Base-by-base conservation (phyloP, 2,329 filamentous ascomycete species). In the Chaetomium olivaceum region DNA sequence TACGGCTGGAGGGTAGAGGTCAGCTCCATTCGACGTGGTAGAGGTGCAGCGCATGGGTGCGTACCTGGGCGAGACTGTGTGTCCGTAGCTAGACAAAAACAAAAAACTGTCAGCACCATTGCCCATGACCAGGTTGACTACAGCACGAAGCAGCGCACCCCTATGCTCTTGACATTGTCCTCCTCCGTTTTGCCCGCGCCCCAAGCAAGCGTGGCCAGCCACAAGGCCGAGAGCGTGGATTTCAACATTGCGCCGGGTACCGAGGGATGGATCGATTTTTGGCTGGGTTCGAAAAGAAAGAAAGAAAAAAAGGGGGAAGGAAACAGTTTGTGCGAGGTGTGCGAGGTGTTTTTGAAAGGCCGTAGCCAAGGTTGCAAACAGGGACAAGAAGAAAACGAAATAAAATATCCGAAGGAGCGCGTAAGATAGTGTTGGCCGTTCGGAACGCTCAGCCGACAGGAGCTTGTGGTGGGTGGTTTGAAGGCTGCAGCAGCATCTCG, bases 21-120 rank as follows among this genome's bases (percentile, higher is more conserved):
- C 39, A 65, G 63, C 5, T 50, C 62, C 36, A 43, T 43, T 39
- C 48, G 67, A 69, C 57, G 72, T 70, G 63, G 21, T 52, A 46
- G 23, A 7, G 7, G 16, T 25, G 36, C 27, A 48, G 61, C 5
- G 23, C n/a, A 46, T 14, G 39, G 5, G 51, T 66, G 70, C 89
- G 78, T 81, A 93, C 91, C 84, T 90, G 86, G 77, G 85, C 82
- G 68, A 97, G 84, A 74, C 89, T 94, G 80, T 97, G 93, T 75
- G 93, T 96, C 76, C 92, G 88, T 75, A 97, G 84, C 91, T 96
- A 66, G 9, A 66, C 27, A 61, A 51, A 29, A 61, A 48, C 60
- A 51, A 29, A 61, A 48, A 56, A 58, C 62, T 59, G 71, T 67
- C 33, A 69, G 70, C 60, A 58, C 19, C 46, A 21, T 16, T 19